A percentile compares a stretch with the other conserved stretches of the same genome.
phyloP scores from a whole-genome alignment of 1,284 basidiomycete genomes.

The Acaromyces ingoldii region DNA sequence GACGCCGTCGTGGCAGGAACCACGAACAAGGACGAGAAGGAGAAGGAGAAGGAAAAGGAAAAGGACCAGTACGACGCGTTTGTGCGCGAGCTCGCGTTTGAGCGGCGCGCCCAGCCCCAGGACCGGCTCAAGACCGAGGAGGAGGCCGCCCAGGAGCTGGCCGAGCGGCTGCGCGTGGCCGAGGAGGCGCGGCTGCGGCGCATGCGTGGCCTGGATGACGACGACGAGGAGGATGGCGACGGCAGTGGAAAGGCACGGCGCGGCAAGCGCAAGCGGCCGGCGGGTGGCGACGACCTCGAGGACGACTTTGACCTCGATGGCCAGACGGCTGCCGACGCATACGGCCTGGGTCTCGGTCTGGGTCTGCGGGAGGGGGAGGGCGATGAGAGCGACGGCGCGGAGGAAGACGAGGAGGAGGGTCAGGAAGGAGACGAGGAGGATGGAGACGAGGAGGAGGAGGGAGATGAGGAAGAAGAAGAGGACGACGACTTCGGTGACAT shows the following conservation, averaged over 20 bases:
- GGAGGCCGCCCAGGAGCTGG: conserved; percentile 82
- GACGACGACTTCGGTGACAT: conserved; percentile 36
- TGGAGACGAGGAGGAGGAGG: conserved; percentile 27
- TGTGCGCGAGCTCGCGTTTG: conserved; percentile 87
- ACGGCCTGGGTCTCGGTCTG: conserved; percentile 39
- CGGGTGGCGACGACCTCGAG: conserved; percentile 75
- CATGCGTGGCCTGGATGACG: conserved; percentile 65
- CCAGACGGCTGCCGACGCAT: conserved; percentile 33
- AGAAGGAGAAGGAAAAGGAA: conserved; percentile 3
- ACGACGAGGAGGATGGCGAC: conserved; percentile 50
- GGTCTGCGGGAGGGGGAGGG: conserved; percentile 51
- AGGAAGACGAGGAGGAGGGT: conserved; percentile 44
- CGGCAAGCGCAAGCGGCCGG: conserved; percentile 38
- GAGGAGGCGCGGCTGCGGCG: conserved; percentile 74
- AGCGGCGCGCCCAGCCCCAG: conserved; percentile 86
- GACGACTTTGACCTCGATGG: conserved; percentile 67
- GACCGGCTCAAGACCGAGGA: conserved; percentile 95
- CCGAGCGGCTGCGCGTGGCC: conserved; percentile 76
- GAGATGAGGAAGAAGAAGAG: conserved; percentile 53
- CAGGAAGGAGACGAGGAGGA: conserved; percentile 51
- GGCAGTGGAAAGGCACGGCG: conserved; percentile 20
- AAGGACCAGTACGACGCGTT: conserved; percentile 70
- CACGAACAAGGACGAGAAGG: background rate
- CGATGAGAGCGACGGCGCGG: conserved; percentile 47
- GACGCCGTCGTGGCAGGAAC: conserved; percentile 4